Evolutionary conservation across 495 filamentous ascomycete genomes (phyloP), one percentile per base, ranked within the genome.

Genomic region (Annulohypoxylon stygium): DNA sequence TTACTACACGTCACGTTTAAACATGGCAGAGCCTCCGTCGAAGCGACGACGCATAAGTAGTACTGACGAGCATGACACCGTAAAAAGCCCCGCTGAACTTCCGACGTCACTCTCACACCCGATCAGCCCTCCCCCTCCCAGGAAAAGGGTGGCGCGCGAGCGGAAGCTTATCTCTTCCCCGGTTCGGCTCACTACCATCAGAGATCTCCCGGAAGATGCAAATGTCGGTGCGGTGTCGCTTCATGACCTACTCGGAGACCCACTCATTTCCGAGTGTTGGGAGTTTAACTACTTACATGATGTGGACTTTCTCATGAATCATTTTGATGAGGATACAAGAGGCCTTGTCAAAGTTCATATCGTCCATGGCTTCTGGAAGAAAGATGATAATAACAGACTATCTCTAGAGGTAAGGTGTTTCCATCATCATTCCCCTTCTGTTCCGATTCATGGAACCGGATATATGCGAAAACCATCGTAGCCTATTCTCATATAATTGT

Each of bases 261-360:
- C 93, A 0, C 85, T 95, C 76, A 94, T 97, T 60, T 84, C 87
- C 39, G 92, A 96, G 79, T 93, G 91, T 73, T 97, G 94, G 94
- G 87, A 93, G 43, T 97, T 97, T 80, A 97, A 97, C 74, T 97
- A 90, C 75, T 82, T 95, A 2, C 90, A 95, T 75, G 91, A 97
- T 81, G 82, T 97, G 25, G 88, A 93, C 65, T 97, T 94, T 75
- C 81, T 86, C 14, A 83, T 86, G 84, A 53, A 61, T 11, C 77
- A 83, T 9, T 91, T 97, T 70, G 92, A 97, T 67, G 77, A 84
- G 5, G 93, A 96, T 82, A 87, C 91, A 9, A 84, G 87, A 20
- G 74, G 82, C 50, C 68, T 91, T 0, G 88, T 95, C 10, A 83
- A 88, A 55, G 87, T 97, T 8, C 90, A 92, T 71, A 83, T 97